Evolutionary conservation across 306 rosid genomes (phyloP), one percentile per base, ranked within the genome.

Genomic region (Abrus precatorius): DNA sequence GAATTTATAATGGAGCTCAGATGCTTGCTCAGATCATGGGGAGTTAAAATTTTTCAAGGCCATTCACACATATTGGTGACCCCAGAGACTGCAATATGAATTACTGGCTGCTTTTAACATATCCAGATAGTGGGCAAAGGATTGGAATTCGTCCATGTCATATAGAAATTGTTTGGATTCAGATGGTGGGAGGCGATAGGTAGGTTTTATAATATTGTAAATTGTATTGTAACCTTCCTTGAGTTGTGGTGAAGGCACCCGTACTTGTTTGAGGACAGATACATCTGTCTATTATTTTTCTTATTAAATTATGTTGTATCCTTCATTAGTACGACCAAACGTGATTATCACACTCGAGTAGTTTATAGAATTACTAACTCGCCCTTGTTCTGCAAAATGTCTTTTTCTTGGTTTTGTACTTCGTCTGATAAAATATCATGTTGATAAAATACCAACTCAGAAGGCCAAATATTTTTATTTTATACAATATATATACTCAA

Each of bases 31-130:
- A 38, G 41, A 6, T 59, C 85, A 14, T 20, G 55, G 73, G 66
- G 72, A 45, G 76, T 82, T 40, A 1, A 76, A 69, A 11, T 29
- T 8, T 82, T 69, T 82, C 59, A 4, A 7, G 44, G 82, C 65
- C 81, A 62, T 1, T 11, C 60, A 13, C 13, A 0, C 69, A 74
- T 29, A 30, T 14, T 8, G 12, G 12, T 43, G 5, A 8, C 20
- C 7, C 11, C 53, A 32, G 45, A 76, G 10, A 48, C 11, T 76
- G 53, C 20, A 34, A 32, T 76, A 8, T 49, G n/a, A 36, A 64
- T 50, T 77, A 20, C 30, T 49, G 33, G 56, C 40, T 33, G 30
- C 49, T 78, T 45, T 44, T 11, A 33, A 45, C 69, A 2, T 45
- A 27, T 28, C 53, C 81, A 2, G 65, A 78, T 68, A 53, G 44